Conservation (phyloP, 371 early-diverging fungal genomes). For the Rhizopus sp. region DNA sequence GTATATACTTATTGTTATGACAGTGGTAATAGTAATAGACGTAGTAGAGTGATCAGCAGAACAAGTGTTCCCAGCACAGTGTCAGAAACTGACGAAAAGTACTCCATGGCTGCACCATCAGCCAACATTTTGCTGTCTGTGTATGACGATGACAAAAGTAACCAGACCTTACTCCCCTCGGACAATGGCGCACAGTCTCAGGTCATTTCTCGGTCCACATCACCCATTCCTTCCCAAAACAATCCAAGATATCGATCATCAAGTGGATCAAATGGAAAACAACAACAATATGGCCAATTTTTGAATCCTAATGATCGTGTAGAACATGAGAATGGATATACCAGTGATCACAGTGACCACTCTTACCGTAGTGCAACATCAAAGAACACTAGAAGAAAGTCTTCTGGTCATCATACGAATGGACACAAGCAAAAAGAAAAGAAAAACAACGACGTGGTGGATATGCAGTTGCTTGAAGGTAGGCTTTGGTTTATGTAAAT, state of each 20-base stretch:
- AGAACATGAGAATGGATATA: slow-evolving; percentile 47
- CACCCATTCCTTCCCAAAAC: slow-evolving; percentile 31
- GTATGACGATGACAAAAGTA: slow-evolving; percentile 37
- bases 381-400: slow-evolving; percentile 16
- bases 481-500: background rate
- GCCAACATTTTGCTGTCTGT: slow-evolving; percentile 55
- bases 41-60: slow-evolving; percentile 30
- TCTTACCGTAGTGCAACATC: slow-evolving; percentile 47
- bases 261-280: slow-evolving; percentile 3
- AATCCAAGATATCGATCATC: slow-evolving; percentile 17
- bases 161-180: too few species aligned
- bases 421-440: slow-evolving; percentile 61
- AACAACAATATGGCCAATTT: slow-evolving; percentile 34
- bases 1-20: too few species aligned
- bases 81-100: slow-evolving; percentile 55
- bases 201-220: slow-evolving; percentile 16
- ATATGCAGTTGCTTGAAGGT: slow-evolving; percentile 77
- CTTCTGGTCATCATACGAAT: slow-evolving; percentile 6
- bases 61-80: slow-evolving; percentile 58
- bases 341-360: slow-evolving; percentile 65
- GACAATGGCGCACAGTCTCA: background rate
- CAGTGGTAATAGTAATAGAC: slow-evolving; percentile 37
- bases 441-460: slow-evolving; percentile 72
- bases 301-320: slow-evolving; percentile 40
- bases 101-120: slow-evolving; percentile 9